A percentile compares a stretch with the other conserved stretches of the same genome.
phyloP scores from a whole-genome alignment of 2,329 filamentous ascomycete genomes.

The Chalaropsis ovoidea region DNA sequence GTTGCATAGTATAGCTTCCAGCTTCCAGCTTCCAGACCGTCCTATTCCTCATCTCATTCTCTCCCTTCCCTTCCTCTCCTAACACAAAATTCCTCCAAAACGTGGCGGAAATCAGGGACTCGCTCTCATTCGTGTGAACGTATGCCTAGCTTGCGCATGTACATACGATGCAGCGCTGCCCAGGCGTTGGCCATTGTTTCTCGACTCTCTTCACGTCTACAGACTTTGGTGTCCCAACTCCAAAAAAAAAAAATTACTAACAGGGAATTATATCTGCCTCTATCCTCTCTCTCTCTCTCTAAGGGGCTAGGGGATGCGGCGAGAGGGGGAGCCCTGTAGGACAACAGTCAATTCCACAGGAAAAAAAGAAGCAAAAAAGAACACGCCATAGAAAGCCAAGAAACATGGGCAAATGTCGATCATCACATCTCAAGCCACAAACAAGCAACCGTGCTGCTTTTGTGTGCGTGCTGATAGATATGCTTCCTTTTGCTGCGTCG shows the following conservation, averaged over 20 bases:
- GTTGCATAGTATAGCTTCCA: no score
- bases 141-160: background rate
- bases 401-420: conserved; percentile 6
- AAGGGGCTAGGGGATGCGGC: background rate
- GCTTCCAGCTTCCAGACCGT: background rate
- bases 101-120: conserved; percentile 10
- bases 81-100: conserved; percentile 11
- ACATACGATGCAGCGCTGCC: no score
- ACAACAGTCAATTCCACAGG: background rate
- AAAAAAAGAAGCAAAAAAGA: conserved; percentile 9
- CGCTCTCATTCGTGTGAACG: background rate
- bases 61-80: background rate
- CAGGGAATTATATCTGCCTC: background rate
- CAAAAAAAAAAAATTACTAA: no score
- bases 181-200: no score
- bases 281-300: background rate
- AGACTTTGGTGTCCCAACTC: no score
- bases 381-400: conserved; percentile 13
- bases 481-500: background rate
- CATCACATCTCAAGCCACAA: conserved; percentile 9
- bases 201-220: no score
- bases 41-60: background rate
- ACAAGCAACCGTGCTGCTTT: background rate
- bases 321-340: background rate
- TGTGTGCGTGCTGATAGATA: no score